Evolutionary conservation across 345 rosid genomes (phyloP), one percentile per base, ranked within the genome.

Genomic region (Excoecaria agallocha): DNA sequence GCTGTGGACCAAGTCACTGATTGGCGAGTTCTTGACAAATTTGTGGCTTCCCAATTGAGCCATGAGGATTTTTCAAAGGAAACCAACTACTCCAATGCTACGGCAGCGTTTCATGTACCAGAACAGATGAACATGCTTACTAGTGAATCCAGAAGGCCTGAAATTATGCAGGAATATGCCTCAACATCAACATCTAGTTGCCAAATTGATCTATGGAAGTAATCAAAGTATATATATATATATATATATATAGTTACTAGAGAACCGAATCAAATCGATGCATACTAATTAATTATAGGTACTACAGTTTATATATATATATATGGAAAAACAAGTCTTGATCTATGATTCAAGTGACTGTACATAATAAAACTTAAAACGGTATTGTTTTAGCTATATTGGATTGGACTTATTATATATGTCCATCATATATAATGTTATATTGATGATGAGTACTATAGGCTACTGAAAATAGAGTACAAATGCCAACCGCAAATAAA

Each of bases 31-130:
- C 90, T 96, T 22, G 98, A 96, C 81, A 93, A 96, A 72, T 93
- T 96, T 71, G 97, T 96, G 5, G 99, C 99, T 2, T 96, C 97
- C 69, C 99, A 96, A 84, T 86, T 96, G 12, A 93, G 97, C 83
- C 89, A 91, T 48, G 99, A 89, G 60, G 89, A 90, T 68, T 92
- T 82, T 25, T 75, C 79, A 2, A 81, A 82, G 82, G 88, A 78
- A 67, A 50, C 64, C 58, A 79, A 66, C 38, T 82, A 78, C 78
- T 38, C 84, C 13, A 77, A 70, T 74, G 74, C 82, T 5, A 4
- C 66, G 43, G 67, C 83, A 6, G 69, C 77, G 43, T 88, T 83
- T 78, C 82, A 81, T 41, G 85, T 80, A 52, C 78, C 76, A 15
- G 86, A 86, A 70, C 85, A 89, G 73, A 75, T 82, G 82, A 70